Base-by-base conservation (phyloP, 2,329 filamentous ascomycete species). In the Aspergillus glaucus region DNA sequence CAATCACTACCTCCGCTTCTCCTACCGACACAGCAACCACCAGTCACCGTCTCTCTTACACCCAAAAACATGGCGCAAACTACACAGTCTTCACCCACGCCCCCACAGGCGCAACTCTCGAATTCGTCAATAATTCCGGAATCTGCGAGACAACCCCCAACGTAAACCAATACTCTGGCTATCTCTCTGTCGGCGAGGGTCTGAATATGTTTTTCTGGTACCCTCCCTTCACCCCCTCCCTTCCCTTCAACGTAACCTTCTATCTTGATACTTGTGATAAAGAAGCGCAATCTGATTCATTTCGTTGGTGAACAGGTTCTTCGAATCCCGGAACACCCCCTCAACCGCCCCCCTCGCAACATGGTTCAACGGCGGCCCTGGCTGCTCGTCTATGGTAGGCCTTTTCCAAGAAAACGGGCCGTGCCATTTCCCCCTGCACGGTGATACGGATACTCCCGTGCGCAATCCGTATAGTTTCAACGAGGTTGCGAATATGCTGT, bases 401-500 rank as follows among this genome's bases (percentile, higher is more conserved):
- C 46, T 72, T 6, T 68, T 71, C 47, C 62, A 72, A 52, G 72
- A 74, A 52, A 70, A 74, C 51, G 72, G 71, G 0, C 69, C 73
- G 4, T 76, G 72, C 46, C 67, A 72, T 41, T 57, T 57, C 45
- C 37, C n/a, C 10, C 5, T 21, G 22, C 22, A 22, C 3, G 59
- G 70, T 44, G 66, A 69, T 9, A 62, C 69, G 22, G 66, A 65
- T 3, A 68, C 60, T 41, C 74, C 76, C 1, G 66, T 66, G 4
- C 50, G 72, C 49, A 79, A 79, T 54, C 64, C 68, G 0, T 78
- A 77, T 62, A 79, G 79, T 3, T 85, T 79, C 76, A 82, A 79
- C 52, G 78, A 79, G 55, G 73, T 76, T 19, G 77, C 75, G 54
- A 85, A 85, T 57, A 78, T 86, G 73, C 75, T 87, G 10, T 87